Evolutionary conservation across 2,329 filamentous ascomycete genomes (phyloP), one percentile per base, ranked within the genome.

Genomic region (Aureobasidium subglaciale): DNA sequence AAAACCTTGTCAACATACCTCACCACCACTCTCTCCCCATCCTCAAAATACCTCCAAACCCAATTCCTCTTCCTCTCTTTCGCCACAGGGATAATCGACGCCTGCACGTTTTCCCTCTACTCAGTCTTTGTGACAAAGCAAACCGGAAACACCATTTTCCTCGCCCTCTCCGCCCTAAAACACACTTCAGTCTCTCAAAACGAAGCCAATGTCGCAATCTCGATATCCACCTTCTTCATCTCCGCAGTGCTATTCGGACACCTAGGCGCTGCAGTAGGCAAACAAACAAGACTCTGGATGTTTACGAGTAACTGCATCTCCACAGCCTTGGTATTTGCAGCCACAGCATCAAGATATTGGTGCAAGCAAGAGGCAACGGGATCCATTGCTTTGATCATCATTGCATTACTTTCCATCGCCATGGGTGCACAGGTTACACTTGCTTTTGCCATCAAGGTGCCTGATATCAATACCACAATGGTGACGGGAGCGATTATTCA

Each of bases 61-160:
- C 63, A 67, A 58, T 59, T 67, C 15, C 61, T 66, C 20, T 52
- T 63, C 24, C 60, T 67, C 59, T 65, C 62, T 6, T 50, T 66
- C n/a, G 59, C 38, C 2, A 55, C 50, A 24, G 52, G 52, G 15
- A 45, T 55, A n/a, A 16, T 43, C 7, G 52, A 84, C 68, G 80
- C 80, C 46, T 76, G 79, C 18, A 77, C 80, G 2, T 84, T 82
- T 63, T 78, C 78, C 20, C 79, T 83, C 63, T 85, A 80, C 66
- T 76, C 78, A 67, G 83, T 79, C 64, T 84, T 85, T 65, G 78
- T 79, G 13, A 83, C 80, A 27, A 85, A 85, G 65, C 81, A 85
- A 63, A 85, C 82, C 0, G 82, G 83, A 57, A 85, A 85, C 68
- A 84, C 81, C 2, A 76, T 85, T 46, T 78, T 85, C 62, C 72